Conservation (phyloP, 176 grass and related monocot genomes). For the Hordeum marinum region DNA sequence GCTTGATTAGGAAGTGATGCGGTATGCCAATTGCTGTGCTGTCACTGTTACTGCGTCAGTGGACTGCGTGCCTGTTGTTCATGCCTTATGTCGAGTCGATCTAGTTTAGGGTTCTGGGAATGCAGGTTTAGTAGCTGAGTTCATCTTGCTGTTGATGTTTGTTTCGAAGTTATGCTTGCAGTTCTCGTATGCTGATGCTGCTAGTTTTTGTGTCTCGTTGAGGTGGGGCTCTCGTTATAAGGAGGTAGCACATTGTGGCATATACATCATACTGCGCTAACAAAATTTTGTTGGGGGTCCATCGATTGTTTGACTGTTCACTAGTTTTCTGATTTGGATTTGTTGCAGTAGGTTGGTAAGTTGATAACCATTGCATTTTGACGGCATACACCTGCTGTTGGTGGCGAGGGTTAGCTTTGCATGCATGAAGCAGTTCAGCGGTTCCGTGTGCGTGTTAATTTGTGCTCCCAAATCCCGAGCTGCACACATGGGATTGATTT, state of each 20-base stretch:
- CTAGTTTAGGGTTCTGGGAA: background rate
- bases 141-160: background rate
- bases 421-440: background rate
- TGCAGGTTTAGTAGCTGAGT: conserved; percentile 2
- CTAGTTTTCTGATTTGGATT: background rate
- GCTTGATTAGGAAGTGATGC: background rate
- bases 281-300: background rate
- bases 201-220: background rate
- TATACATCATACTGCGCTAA: background rate
- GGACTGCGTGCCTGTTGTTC: background rate
- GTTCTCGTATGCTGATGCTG: background rate
- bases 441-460: background rate
- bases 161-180: background rate
- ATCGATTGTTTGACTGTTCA: background rate
- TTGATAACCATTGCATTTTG: background rate
- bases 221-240: background rate
- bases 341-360: background rate
- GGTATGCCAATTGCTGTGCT: background rate
- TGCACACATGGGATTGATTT: background rate
- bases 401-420: background rate
- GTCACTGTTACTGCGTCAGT: background rate
- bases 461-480: conserved; percentile 6
- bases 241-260: background rate
- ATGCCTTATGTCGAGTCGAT: background rate
- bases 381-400: background rate